Percentiles rank a stretch among this genome's conserved stretches.
Conservation (phyloP, 495 filamentous ascomycete genomes). For the Penicillium manginii region DNA sequence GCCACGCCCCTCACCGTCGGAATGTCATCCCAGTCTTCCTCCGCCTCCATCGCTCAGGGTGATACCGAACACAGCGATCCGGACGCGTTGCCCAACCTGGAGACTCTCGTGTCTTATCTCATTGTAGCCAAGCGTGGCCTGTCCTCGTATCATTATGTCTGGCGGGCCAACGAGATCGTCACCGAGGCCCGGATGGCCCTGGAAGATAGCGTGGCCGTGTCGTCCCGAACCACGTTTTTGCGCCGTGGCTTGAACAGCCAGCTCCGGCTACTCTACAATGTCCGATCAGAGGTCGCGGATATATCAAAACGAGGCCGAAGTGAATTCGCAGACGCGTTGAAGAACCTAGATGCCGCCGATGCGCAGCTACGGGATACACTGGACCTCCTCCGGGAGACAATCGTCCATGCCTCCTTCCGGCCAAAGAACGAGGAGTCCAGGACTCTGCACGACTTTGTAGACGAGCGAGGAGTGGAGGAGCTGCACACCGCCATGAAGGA, state of each 20-base stretch:
- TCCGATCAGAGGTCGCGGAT: conserved; percentile 64
- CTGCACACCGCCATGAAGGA: conserved; percentile 67
- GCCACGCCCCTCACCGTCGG: conserved; percentile 1
- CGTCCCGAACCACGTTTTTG: conserved; percentile 77
- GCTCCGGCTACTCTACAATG: conserved; percentile 65
- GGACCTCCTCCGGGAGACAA: conserved; percentile 66
- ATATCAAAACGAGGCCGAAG: conserved; percentile 54
- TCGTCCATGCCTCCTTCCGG: conserved; percentile 75
- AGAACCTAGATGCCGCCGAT: conserved; percentile 75
- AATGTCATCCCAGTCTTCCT: conserved; percentile 43
- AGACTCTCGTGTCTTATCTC: conserved; percentile 78
- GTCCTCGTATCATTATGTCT: conserved; percentile 81
- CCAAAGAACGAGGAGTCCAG: conserved; percentile 67
- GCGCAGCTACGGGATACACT: conserved; percentile 72
- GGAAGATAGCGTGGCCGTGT: conserved; percentile 78
- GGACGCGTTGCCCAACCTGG: conserved; percentile 51
- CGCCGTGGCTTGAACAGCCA: conserved; percentile 74
- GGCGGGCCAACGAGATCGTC: conserved; percentile 86
- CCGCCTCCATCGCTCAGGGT: conserved; percentile 21
- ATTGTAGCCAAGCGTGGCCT: conserved; percentile 89
- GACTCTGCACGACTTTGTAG: conserved; percentile 87
- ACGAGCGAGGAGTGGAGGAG: conserved; percentile 74
- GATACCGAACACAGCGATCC: conserved; percentile 20
- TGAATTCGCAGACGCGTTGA: conserved; percentile 67
- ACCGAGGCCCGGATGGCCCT: conserved; percentile 72